phyloP scores from a whole-genome alignment of 2,329 filamentous ascomycete species.

The Aspergillus flavus region DNA sequence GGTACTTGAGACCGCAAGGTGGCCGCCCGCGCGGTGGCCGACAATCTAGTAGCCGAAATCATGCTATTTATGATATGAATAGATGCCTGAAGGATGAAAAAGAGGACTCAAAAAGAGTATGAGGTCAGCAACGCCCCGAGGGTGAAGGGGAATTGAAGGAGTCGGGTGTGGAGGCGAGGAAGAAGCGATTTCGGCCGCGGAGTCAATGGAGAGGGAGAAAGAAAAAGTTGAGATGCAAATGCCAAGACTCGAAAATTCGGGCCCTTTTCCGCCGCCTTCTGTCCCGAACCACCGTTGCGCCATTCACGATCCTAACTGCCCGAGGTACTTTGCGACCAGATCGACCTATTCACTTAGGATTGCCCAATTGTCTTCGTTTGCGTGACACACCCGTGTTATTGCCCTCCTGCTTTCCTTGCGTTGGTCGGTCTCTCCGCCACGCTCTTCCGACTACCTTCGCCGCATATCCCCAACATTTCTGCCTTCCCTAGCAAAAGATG shows the following conservation, averaged over 20 bases:
- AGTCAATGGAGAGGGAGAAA: conserved; percentile 25
- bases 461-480: conserved; percentile 7
- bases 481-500: conserved; percentile 29
- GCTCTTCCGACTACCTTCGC: conserved; percentile 20
- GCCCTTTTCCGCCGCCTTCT: conserved; percentile 30
- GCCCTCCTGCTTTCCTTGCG: not conserved
- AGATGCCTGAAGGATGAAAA: conserved; percentile 8
- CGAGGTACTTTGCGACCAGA: not conserved
- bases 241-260: conserved; percentile 43
- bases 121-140: conserved; percentile 21
- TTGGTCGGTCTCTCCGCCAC: conserved; percentile 6
- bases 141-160: conserved; percentile 7
- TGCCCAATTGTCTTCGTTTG: not conserved
- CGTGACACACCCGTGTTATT: not conserved
- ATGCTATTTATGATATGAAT: conserved; percentile 33
- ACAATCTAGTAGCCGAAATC: conserved; percentile 42
- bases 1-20: conserved; percentile 38
- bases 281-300: conserved; percentile 19
- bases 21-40: conserved; percentile 40
- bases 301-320: not conserved
- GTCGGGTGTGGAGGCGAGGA: conserved; percentile 23
- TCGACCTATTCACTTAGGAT: conserved; percentile 8
- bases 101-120: conserved; percentile 1
- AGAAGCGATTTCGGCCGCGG: conserved; percentile 31
- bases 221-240: conserved; percentile 37